phyloP scores from a whole-genome alignment of 2,329 filamentous ascomycete genomes.

The Scopulariopsis brevicaulis region DNA sequence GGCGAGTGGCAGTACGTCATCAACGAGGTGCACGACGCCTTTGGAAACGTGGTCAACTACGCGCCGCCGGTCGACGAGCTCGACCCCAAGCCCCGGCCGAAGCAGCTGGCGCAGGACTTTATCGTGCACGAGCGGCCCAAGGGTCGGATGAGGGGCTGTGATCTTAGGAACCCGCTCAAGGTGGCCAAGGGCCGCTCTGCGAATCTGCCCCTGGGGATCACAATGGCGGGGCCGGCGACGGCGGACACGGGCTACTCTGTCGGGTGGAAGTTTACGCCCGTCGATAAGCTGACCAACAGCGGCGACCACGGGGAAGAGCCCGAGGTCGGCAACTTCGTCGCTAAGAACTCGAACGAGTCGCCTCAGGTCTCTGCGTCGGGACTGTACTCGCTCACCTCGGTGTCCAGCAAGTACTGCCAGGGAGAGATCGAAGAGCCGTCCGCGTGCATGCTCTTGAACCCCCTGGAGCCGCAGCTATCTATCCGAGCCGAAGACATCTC shows the following conservation, averaged over 20 bases:
- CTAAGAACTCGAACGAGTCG: conserved; percentile 50
- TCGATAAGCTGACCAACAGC: conserved; percentile 55
- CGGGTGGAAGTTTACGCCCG: conserved; percentile 71
- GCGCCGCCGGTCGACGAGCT: conserved; percentile 53
- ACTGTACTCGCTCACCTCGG: conserved; percentile 72
- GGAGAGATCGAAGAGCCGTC: conserved; percentile 90
- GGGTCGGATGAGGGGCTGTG: conserved; percentile 61
- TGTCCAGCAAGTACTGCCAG: conserved; percentile 70
- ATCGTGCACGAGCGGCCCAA: conserved; percentile 78
- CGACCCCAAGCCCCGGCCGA: conserved; percentile 47
- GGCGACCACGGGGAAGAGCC: conserved; percentile 57
- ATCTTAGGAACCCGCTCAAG: conserved; percentile 68
- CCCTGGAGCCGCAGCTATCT: conserved; percentile 69
- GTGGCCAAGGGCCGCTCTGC: conserved; percentile 64
- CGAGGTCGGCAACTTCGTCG: conserved; percentile 43
- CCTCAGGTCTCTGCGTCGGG: conserved; percentile 67
- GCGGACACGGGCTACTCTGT: conserved; percentile 60
- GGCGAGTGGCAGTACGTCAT: conserved; percentile 85
- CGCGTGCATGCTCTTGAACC: conserved; percentile 86
- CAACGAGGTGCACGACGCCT: conserved; percentile 83
- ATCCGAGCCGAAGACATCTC: conserved; percentile 72
- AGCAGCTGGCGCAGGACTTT: conserved; percentile 64
- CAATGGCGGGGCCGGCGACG: conserved; percentile 35
- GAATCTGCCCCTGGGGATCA: conserved; percentile 57
- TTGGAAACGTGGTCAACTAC: conserved; percentile 79